Conservation (phyloP, 345 rosid genomes). For the Hypericum androsaemum region DNA sequence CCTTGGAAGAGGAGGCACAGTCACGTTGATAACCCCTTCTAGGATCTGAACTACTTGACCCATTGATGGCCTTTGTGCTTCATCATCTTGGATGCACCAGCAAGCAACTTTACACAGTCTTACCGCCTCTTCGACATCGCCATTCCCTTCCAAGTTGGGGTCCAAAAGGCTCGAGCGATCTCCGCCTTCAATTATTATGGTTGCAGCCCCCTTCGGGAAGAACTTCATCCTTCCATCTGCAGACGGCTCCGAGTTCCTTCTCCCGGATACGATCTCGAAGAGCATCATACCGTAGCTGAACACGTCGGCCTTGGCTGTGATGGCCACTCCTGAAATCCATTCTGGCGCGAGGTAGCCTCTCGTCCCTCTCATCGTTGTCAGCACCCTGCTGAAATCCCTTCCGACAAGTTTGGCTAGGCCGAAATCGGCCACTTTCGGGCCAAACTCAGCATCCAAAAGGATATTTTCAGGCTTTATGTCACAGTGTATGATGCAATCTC, state of each 20-base stretch:
- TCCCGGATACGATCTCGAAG: constrained; percentile 67
- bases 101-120: constrained; percentile 59
- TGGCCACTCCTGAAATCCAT: constrained; percentile 81
- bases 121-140: constrained; percentile 48
- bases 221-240: constrained; percentile 37
- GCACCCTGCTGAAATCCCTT: constrained; percentile 69
- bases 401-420: constrained; percentile 82
- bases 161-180: constrained; percentile 47
- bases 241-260: constrained; percentile 52
- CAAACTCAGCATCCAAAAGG: constrained; percentile 49
- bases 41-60: constrained; percentile 80
- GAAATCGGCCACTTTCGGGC: constrained; percentile 81
- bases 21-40: constrained; percentile 57
- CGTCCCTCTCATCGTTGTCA: constrained; percentile 80
- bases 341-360: constrained; percentile 89
- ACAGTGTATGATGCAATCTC: constrained; percentile 83
- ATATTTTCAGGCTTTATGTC: constrained; percentile 88
- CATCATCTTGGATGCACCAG: constrained; percentile 91
- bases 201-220: constrained; percentile 61
- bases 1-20: constrained; percentile 49
- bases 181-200: constrained; percentile 30
- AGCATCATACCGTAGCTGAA: constrained; percentile 93
- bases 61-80: constrained; percentile 61
- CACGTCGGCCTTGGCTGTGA: constrained; percentile 76
- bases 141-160: constrained; percentile 30